Percentiles rank a stretch among this genome's conserved stretches.
These are phyloP conservation scores for Diaporthe sp. DNA, from an alignment of 2,329 filamentous ascomycete genomes.

Conservation along the genomic window DNA sequence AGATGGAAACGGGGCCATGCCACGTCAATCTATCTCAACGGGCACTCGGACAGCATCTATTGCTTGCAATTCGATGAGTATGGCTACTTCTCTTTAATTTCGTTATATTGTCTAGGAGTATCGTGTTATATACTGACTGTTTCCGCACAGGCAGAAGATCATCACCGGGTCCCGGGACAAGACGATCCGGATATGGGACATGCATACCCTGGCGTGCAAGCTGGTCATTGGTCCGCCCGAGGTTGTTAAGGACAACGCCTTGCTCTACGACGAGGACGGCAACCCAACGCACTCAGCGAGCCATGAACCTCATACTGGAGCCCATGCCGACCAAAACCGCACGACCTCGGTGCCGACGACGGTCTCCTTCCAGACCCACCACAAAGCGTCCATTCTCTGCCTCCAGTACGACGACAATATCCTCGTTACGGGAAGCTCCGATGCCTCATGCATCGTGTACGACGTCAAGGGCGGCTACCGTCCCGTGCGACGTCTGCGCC, in stretches of 20 bases:
- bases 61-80: conserved; percentile 98
- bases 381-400: conserved; percentile 94
- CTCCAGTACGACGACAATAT: conserved; percentile 95
- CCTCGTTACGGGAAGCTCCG: conserved; percentile 94
- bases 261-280: conserved; percentile 67
- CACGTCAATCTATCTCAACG: conserved; percentile 88
- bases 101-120: not conserved
- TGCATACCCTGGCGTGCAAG: conserved; percentile 87
- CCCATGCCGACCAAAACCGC: conserved; percentile 43
- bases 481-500: conserved; percentile 82
- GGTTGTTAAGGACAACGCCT: conserved; percentile 66
- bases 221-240: conserved; percentile 87
- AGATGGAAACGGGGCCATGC: conserved; percentile 87
- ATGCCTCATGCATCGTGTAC: conserved; percentile 92
- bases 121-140: not conserved
- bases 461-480: conserved; percentile 83
- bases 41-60: conserved; percentile 96
- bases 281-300: conserved; percentile 69
- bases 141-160: conserved; percentile 81
- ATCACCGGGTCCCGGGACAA: conserved; percentile 96
- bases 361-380: conserved; percentile 75
- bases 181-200: conserved; percentile 96
- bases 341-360: conserved; percentile 65
- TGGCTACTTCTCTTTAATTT: conserved; percentile 50
- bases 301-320: conserved; percentile 54